Base-by-base conservation (phyloP, 805 yeast species). In the Kurtzmaniella fragi region DNA sequence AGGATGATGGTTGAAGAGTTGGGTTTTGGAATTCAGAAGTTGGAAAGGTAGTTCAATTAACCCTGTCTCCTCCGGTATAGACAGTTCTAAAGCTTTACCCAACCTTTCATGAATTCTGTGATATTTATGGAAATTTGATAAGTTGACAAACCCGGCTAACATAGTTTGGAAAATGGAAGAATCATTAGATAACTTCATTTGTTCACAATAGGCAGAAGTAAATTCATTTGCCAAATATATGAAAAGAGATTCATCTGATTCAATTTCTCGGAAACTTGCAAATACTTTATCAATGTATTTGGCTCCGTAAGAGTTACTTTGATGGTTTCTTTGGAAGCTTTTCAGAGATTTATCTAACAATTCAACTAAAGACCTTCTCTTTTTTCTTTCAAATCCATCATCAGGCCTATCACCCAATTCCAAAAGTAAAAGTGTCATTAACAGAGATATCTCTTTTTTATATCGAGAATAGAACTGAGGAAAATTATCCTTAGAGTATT, bases 51-150 rank as follows among this genome's bases (percentile, higher is more conserved):
- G 45, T 40, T 68, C 73, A 36, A 12, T 12, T 23, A 9, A 23
- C 9, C 12, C 26, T 30, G 17, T 28, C 28, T 29, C 17, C 25
- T 4, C 12, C 9, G 32, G 25, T 31, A 10, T 29, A 20, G 11
- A 23, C 40, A 10, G 37, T 34, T 25, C 16, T 37, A 16, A 38
- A 9, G 43, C 33, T 28, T 48, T 50, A 17, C 50, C 51, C 37
- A 67, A 49, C 37, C 55, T 59, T 38, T 43, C 35, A 44, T 68
- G 71, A 30, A 68, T 60, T 43, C 57, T 54, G 35, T 56, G 67
- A 42, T 58, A 68, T 45, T 67, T 67, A 54, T 67, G 54, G 53
- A 67, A 68, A 43, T 63, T 64, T 23, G 73, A 72, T 30, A 68
- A 50, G 46, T 66, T 64, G 32, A 67, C 56, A 43, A 54, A 57